These are phyloP conservation scores for Myxozyma nipponensis DNA, from an alignment of 805 yeast species.

Conservation along the genomic window DNA sequence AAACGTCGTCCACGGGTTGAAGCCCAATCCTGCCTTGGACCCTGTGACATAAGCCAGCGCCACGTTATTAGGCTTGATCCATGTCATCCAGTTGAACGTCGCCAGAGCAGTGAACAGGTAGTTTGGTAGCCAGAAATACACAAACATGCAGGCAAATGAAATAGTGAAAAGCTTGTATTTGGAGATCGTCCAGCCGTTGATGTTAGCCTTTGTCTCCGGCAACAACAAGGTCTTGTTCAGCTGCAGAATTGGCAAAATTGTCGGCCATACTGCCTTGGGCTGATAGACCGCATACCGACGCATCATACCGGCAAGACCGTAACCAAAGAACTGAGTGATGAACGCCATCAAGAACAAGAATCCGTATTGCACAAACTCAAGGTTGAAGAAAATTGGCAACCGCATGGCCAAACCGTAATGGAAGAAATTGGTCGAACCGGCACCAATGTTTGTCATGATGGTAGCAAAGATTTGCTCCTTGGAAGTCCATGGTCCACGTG, in stretches of 20 bases:
- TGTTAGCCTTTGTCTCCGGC: slow-evolving; percentile 33
- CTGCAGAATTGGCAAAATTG: slow-evolving; percentile 52
- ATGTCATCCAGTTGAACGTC: slow-evolving; percentile 55
- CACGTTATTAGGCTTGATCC: slow-evolving; percentile 58
- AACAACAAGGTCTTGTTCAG: slow-evolving; percentile 19
- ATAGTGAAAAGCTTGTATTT: slow-evolving; percentile 48
- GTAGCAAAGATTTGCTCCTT: slow-evolving; percentile 64
- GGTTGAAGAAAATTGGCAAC: slow-evolving; percentile 15
- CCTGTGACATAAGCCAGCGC: slow-evolving; percentile 67
- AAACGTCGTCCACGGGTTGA: slow-evolving; percentile 60
- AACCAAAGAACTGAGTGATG: slow-evolving; percentile 60
- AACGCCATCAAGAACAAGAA: slow-evolving; percentile 43
- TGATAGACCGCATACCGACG: slow-evolving; percentile 57
- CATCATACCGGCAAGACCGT: slow-evolving; percentile 59
- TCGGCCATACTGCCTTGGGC: slow-evolving; percentile 61
- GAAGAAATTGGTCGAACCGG: slow-evolving; percentile 38
- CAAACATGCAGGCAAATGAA: slow-evolving; percentile 41
- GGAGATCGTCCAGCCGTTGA: slow-evolving; percentile 59
- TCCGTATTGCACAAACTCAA: slow-evolving; percentile 7
- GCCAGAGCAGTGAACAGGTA: slow-evolving; percentile 59
- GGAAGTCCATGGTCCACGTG: slow-evolving; percentile 58
- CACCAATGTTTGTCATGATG: slow-evolving; percentile 32
- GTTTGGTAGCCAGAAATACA: slow-evolving; percentile 61
- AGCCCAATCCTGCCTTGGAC: slow-evolving; percentile 55
- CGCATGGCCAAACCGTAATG: slow-evolving; percentile 39